Conservation (phyloP, 257 asterid genomes). For the Ehretia macrophylla region DNA sequence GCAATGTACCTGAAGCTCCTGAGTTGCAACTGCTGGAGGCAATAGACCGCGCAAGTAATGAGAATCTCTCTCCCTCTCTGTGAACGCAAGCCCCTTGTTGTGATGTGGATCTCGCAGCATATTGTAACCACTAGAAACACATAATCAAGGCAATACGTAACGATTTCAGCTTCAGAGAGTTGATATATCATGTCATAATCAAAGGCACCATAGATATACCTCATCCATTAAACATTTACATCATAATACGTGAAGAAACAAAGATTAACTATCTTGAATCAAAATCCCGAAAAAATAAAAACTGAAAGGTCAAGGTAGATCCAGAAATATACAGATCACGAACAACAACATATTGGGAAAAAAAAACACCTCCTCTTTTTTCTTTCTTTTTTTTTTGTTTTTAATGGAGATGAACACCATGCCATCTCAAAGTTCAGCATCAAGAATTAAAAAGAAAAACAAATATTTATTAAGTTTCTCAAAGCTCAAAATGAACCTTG, state of each 20-base stretch:
- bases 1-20: slow-evolving; percentile 63
- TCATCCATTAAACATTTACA: neutral
- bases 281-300: too few relatives aligned
- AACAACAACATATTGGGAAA: too few relatives aligned
- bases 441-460: neutral
- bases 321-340: neutral
- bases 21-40: slow-evolving; percentile 54
- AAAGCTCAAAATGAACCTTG: neutral
- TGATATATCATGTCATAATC: neutral
- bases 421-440: neutral
- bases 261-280: too few relatives aligned
- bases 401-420: neutral
- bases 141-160: too few relatives aligned
- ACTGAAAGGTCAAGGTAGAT: neutral
- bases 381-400: too few relatives aligned
- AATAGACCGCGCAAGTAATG: slow-evolving; percentile 81
- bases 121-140: slow-evolving; percentile 47
- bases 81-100: slow-evolving; percentile 85
- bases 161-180: neutral
- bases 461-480: neutral
- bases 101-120: slow-evolving; percentile 80
- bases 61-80: slow-evolving; percentile 74
- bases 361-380: too few relatives aligned
- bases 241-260: too few relatives aligned
- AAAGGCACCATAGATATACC: neutral